Base-by-base conservation (phyloP, 352 stramenopile species). In the Phytophthora citricola region DNA sequence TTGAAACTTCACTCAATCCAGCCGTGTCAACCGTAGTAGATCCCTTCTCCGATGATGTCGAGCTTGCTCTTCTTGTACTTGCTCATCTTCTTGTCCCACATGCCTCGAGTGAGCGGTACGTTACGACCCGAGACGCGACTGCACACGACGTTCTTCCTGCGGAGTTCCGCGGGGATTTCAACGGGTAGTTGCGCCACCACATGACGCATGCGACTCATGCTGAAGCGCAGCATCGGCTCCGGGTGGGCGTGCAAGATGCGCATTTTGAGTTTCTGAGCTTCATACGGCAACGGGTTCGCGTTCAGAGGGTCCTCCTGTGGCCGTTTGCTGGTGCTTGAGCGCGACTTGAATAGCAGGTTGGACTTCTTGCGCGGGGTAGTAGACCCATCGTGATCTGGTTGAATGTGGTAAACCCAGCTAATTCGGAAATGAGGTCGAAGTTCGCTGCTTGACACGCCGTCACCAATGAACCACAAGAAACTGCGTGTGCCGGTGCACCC, bases 21-120 rank as follows among this genome's bases (percentile, higher is more conserved):
- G 46, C 17, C 48, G 32, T 53, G 55, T 76, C 63, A 76, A 17
- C 66, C 63, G 63, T 73, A 76, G 41, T 77, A 52, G 52, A 78
- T 71, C 39, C 71, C 74, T 52, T 83, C 75, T 66, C 75, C 72
- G 58, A 83, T 77, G 65, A 83, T 67, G 59, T 83, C 72, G 58
- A 83, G 66, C 50, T 67, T 75, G 41, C 58, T 54, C 47, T 71
- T 71, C 52, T 73, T 69, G 51, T 72, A 61, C 46, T 60, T 20
- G 54, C 65, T 78, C 71, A 86, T 89, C 56, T 66, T 61, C 63
- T 88, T 86, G 61, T 86, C 74, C 76, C 76, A 90, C 81, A 90
- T 90, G 53, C 74, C 59, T 50, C 78, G 79, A 22, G 78, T 87
- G 63, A 84, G 76, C 38, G 81, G 78, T 49, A 90, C 78, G 41